Base-by-base conservation (phyloP, 139 green algal genomes). In the Picocystis salinarum region DNA sequence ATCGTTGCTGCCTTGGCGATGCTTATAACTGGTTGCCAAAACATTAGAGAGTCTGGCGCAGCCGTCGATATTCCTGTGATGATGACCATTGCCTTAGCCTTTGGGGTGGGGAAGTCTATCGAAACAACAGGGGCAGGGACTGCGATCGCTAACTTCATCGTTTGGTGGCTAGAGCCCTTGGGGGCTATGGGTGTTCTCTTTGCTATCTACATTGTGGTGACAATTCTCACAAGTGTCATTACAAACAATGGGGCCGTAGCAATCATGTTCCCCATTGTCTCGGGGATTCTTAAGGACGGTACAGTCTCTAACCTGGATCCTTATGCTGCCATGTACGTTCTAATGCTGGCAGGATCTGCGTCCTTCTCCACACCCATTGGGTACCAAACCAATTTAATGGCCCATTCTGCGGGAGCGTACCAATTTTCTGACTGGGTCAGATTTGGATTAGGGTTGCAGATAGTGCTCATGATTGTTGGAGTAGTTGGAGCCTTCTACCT, bases 301-400 rank as follows among this genome's bases (percentile, higher is more conserved):
- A 13, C n/a, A n/a, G n/a, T n/a, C n/a, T n/a, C n/a, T n/a, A n/a
- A n/a, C n/a, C n/a, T n/a, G n/a, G n/a, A n/a, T n/a, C n/a, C n/a
- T n/a, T n/a, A n/a, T n/a, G n/a, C n/a, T n/a, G n/a, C n/a, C n/a
- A n/a, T n/a, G 6, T 58, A 49, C 33, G 6, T 52, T 4, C 23
- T 70, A 3, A 66, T 66, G 61, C 27, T 66, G 27, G 71, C 58
- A n/a, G 67, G 62, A 3, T 69, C 52, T 3, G 65, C 68, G 0
- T 58, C 51, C 34, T 80, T 72, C 45, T 52, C 67, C 25, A 59
- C 53, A 28, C 72, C 69, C 11, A 74, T 70, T 57, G 67, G 66
- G 27, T 82, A 82, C 64, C 73, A 82, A 56, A 79, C 68, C 10
- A 82, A 82, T 61, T 60, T 82, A 17, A 82, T 82, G 73, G 69